Evolutionary conservation across 2,329 filamentous ascomycete genomes (phyloP), one percentile per base, ranked within the genome.

Genomic region (Septoria petroselini): DNA sequence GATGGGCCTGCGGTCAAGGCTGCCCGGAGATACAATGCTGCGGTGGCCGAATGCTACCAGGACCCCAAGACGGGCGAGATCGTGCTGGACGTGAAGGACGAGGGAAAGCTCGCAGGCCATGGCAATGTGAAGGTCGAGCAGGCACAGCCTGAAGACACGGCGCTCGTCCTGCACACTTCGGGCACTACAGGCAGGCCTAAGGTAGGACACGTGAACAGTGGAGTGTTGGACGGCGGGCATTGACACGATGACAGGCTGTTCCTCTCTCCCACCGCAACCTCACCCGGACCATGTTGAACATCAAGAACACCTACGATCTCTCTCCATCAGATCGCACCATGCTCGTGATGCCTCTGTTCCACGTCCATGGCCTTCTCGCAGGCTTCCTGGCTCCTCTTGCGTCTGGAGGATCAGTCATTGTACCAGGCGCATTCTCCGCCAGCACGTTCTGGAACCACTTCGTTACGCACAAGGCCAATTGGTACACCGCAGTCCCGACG

Each of bases 401-500:
- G 58, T 85, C 85, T 2, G 85, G 85, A 23, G 87, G 88, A 48
- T 91, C 87, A 5, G 85, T 90, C 53, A 76, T 95, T 50, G 85
- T 94, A 4, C 88, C 88, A 2, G 63, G 76, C 45, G 86, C 84
- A 64, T 94, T 94, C 77, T 91, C 87, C 3, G 88, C 89, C 7
- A 79, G 80, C 1, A 83, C 87, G 15, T 95, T 95, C 71, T 95
- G 89, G 89, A 68, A 70, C 18, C 84, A 93, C 67, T 93, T 93
- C 63, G 76, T 76, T 58, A 74, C 77, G 4, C 77, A 90, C 73
- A 76, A 82, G 57, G 89, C 88, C 19, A 95, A 88, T 68, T 95
- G 89, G 89, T 95, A 93, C 71, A 93, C 88, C 0, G 89, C 89
- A 1, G 89, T 93, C n/a, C 89, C 89, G 1, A 94, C 89, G 0